Evolutionary conservation across 2,329 filamentous ascomycete species (phyloP).

Genomic region (Botryotinia convoluta): DNA sequence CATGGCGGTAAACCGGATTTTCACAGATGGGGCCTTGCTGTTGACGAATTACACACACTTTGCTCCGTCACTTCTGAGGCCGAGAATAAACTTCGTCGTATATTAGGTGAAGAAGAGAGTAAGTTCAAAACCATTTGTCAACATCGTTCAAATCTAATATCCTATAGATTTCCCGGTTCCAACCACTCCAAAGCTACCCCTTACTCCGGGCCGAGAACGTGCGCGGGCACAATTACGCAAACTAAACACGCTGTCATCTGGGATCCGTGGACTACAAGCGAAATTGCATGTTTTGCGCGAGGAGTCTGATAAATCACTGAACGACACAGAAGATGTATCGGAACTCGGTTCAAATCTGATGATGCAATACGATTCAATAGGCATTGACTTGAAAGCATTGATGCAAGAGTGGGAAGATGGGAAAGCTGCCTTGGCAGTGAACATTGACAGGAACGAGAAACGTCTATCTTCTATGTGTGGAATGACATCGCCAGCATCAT

Average conservation of each 20-base stretch:
- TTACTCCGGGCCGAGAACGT: conserved; percentile 75
- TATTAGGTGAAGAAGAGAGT: conserved; percentile 80
- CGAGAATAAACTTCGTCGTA: conserved; percentile 63
- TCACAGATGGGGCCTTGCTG: conserved; percentile 72
- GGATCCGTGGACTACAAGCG: conserved; percentile 87
- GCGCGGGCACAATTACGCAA: conserved; percentile 85
- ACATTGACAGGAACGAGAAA: conserved; percentile 78
- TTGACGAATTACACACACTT: conserved; percentile 69
- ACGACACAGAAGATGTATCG: conserved; percentile 68
- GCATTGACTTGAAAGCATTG: conserved; percentile 76
- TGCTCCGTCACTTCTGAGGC: conserved; percentile 60
- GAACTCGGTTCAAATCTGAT: conserved; percentile 78
- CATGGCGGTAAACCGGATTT: conserved; percentile 76
- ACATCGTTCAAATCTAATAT: conserved; percentile 30
- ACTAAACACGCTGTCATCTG: conserved; percentile 82
- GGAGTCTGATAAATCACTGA: conserved; percentile 77
- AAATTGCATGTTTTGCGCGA: conserved; percentile 91
- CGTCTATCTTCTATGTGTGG: conserved; percentile 60
- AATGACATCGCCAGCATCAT: conserved; percentile 55
- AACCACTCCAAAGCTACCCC: conserved; percentile 55
- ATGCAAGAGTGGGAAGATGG: conserved; percentile 86
- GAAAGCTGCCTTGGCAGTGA: conserved; percentile 75
- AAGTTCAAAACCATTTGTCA: conserved; percentile 40
- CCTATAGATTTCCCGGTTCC: conserved; percentile 51
- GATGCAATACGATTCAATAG: conserved; percentile 92